A percentile compares a stretch with the other conserved stretches of the same genome.
Conservation (phyloP, 352 stramenopile species). For the Phytopythium ostracodes region DNA sequence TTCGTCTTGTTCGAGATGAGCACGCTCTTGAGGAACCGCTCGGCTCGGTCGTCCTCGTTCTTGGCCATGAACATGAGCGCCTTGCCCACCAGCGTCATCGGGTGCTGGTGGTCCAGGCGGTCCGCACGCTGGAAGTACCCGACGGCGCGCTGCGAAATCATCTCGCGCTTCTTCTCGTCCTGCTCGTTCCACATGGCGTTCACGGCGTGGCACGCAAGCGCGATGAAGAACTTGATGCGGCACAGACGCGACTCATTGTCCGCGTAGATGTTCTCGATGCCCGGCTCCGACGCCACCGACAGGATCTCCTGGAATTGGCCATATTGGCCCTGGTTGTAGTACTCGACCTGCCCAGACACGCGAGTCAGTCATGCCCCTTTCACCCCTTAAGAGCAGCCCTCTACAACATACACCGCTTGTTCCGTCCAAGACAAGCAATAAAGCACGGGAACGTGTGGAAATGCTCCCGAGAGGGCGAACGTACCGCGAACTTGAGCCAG, state of each 20-base stretch:
- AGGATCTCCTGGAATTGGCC: conserved; percentile 86
- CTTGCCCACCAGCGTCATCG: conserved; percentile 89
- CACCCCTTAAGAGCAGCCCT: too few relatives aligned
- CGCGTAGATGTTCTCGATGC: conserved; percentile 88
- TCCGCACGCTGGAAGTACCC: conserved; percentile 86
- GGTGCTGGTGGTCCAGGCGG: conserved; percentile 86
- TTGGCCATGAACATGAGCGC: conserved; percentile 92
- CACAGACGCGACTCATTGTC: conserved; percentile 80
- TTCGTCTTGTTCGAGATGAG: conserved; percentile 88
- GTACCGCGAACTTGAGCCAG: conserved; percentile 89
- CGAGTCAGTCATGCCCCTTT: neutral
- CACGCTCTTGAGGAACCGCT: conserved; percentile 90
- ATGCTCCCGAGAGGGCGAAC: conserved; percentile 5
- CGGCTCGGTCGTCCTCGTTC: conserved; percentile 87
- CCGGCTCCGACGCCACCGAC: conserved; percentile 71
- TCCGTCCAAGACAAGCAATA: neutral
- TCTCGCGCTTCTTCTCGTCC: conserved; percentile 84
- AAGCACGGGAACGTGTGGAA: neutral
- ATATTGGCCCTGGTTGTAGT: conserved; percentile 83
- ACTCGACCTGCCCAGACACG: conserved; percentile 56
- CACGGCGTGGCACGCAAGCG: conserved; percentile 77
- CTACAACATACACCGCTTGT: too few relatives aligned
- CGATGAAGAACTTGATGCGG: conserved; percentile 89
- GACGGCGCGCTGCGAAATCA: conserved; percentile 74
- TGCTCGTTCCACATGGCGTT: conserved; percentile 90